Base-by-base conservation (phyloP, 805 yeast genomes). In the Wickerhamomyces strasburgensis region DNA sequence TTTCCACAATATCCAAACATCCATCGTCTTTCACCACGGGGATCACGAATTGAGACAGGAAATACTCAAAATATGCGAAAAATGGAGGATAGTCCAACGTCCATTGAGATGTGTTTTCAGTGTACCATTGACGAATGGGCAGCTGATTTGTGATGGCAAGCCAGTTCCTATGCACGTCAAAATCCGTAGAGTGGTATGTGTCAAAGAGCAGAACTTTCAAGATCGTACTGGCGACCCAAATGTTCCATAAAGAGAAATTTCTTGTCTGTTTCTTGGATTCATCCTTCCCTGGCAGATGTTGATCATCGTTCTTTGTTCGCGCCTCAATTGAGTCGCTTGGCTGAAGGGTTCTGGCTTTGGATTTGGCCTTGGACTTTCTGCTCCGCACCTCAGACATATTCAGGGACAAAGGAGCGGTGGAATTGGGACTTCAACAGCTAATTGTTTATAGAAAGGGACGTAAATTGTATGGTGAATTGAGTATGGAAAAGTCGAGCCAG, bases 121-220 rank as follows among this genome's bases (percentile, higher is more conserved):
- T 57, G 56, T 93, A 93, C 99, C 99, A 93, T 37, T 82, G 57
- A 13, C 62, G 62, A 14, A 89, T 33, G 0, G 97, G 97, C 14
- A 89, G 61, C 5, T 70, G 70, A 49, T 78, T 64, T 1, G 98
- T 90, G 34, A 93, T 81, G 0, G 98, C 95, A 15, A 93, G 70
- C 98, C 98, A 93, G 56, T 93, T 93, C 40, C 98, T 68, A 60
- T 93, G 98, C 17, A 93, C 98, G 57, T 93, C 98, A 52, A 93
- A 90, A 59, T 93, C 98, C 1, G 98, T 93, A 10, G 97, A 89
- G 48, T 77, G 88, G 60, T 90, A 93, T 1, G 90, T 87, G 6
- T 84, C 80, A 37, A 78, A 72, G n/a, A 84, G 62, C 16, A 84
- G 64, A 9, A 80, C 57, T 46, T 81, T 81, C 29, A 81, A 60